Evolutionary conservation across 306 rosid genomes (phyloP), one percentile per base, ranked within the genome.

Genomic region (Cucurbita moschata): DNA sequence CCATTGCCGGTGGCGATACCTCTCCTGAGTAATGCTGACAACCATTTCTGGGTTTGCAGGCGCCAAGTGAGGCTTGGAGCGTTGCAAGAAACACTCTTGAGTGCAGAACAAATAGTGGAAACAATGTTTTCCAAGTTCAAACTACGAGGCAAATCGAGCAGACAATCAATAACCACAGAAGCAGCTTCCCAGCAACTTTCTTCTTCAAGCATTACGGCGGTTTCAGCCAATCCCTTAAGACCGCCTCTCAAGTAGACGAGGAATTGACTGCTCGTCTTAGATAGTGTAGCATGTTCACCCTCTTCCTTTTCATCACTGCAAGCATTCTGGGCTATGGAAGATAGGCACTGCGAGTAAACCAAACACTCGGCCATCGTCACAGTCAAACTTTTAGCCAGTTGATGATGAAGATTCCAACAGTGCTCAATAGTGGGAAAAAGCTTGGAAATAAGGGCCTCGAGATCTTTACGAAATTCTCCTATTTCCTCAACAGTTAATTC

Each of bases 61-160:
- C 98, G 98, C 98, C 92, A 92, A 46, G 81, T 76, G 52, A 92
- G 65, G 80, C 86, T 90, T 60, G 98, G 98, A 8, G 98, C 98
- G 67, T 79, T 62, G 83, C 83, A 85, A 76, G 85, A 83, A 59
- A 75, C 81, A 52, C 75, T 90, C 80, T 84, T 88, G 69, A 92
- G 77, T 67, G 92, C 86, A 71, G 96, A 81, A 77, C 91, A 92
- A 79, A 90, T 75, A 53, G 76, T 44, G 75, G 85, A 85, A 62
- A 84, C 77, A 64, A 84, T 88, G 83, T 80, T 85, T 71, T 84
- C 88, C 65, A 90, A 79, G 76, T 44, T 71, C 77, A 90, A 84
- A 75, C 81, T 70, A 69, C 21, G 72, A 30, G 96, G 96, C 47
- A 81, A 78, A 71, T 82, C 87, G 74, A 88, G 88, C 71, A 88